Conservation (phyloP, 2,329 filamentous ascomycete genomes). For the Paramyrothecium roridum region DNA sequence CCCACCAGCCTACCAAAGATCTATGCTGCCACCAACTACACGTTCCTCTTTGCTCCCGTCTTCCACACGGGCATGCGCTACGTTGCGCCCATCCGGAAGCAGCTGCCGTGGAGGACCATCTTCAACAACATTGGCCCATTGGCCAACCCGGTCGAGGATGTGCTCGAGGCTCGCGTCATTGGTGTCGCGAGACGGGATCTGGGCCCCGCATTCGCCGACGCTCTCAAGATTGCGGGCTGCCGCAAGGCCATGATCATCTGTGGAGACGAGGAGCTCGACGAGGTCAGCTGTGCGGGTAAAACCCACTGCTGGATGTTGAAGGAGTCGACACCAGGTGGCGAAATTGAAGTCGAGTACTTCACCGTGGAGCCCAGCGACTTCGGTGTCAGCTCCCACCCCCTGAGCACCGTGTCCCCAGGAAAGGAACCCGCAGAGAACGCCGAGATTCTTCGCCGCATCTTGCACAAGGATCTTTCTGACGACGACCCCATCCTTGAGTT, state of each 20-base stretch:
- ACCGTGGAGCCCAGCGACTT: constrained; percentile 80
- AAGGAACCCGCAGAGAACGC: constrained; percentile 88
- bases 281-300: constrained; percentile 85
- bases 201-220: constrained; percentile 84
- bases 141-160: constrained; percentile 81
- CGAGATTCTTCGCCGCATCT: constrained; percentile 71
- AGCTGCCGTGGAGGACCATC: constrained; percentile 91
- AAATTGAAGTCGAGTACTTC: constrained; percentile 69
- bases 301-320: constrained; percentile 86
- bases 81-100: constrained; percentile 79
- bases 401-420: constrained; percentile 76
- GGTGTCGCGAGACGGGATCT: constrained; percentile 87
- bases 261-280: constrained; percentile 91
- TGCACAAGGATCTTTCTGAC: constrained; percentile 67
- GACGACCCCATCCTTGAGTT: constrained; percentile 90
- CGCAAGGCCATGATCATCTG: constrained; percentile 88
- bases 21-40: constrained; percentile 82
- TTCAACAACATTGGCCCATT: constrained; percentile 96
- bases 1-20: constrained; percentile 68
- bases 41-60: constrained; percentile 91
- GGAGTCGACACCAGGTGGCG: constrained; percentile 35
- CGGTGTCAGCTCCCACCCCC: constrained; percentile 70
- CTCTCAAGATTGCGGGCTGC: constrained; percentile 70
- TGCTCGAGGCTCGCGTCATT: constrained; percentile 86
- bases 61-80: constrained; percentile 96